A percentile compares a stretch with the other conserved stretches of the same genome.
Evolutionary conservation across 2,329 filamentous ascomycete species (phyloP).

Genomic region (Paecilomyces dactylethromorphus): DNA sequence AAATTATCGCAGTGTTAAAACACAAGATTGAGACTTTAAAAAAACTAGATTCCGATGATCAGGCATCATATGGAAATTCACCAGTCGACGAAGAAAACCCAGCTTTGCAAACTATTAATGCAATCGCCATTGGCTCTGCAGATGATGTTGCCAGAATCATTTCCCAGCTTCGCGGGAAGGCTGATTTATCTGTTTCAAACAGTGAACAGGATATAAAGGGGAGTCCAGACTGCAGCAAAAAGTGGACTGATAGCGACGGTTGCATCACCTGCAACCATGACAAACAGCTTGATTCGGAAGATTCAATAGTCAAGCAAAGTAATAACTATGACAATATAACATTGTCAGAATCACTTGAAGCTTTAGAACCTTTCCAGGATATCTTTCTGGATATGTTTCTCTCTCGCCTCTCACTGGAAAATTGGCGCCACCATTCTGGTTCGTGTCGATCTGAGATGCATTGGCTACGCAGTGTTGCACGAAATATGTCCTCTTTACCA

Average conservation of each 20-base stretch:
- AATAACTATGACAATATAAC: not conserved
- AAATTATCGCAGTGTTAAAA: not conserved
- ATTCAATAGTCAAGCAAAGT: not conserved
- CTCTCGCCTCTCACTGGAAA: not conserved
- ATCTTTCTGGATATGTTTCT: conserved; percentile 1
- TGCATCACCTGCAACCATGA: not conserved
- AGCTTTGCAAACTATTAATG: not conserved
- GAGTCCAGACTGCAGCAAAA: not conserved
- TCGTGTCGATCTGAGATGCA: not conserved
- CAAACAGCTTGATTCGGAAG: not conserved
- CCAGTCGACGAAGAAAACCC: not conserved
- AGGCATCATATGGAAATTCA: not conserved
- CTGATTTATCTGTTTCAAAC: not conserved
- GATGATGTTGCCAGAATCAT: not conserved
- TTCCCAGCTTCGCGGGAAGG: not conserved
- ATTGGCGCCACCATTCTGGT: not conserved
- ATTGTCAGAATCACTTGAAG: not conserved
- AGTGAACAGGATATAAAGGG: not conserved
- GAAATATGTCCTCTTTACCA: not conserved
- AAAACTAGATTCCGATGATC: not conserved
- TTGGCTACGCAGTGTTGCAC: not conserved
- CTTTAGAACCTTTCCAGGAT: not conserved
- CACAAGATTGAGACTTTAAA: not conserved
- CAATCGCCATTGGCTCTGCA: not conserved
- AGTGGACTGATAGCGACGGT: not conserved